Conservation (phyloP, 768 basidiomycete genomes). For the Lentinula edodes region DNA sequence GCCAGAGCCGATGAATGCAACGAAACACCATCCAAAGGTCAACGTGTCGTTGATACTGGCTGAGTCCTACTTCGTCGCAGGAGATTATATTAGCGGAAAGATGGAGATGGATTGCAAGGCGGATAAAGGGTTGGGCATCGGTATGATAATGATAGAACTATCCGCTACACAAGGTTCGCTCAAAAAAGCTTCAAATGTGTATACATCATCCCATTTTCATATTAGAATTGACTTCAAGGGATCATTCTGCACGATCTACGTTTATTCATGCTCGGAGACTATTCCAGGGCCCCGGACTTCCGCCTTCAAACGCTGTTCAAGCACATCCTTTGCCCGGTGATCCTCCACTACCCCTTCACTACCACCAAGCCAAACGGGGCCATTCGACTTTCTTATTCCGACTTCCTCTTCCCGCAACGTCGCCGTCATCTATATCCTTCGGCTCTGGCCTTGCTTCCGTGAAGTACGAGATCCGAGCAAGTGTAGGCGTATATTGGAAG, state of each 20-base stretch:
- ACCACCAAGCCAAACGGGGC: slow-evolving; percentile 72
- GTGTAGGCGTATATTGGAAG: slow-evolving; percentile 70
- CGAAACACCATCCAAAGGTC: slow-evolving; percentile 74
- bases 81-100: slow-evolving; percentile 62
- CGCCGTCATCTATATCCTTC: slow-evolving; percentile 69
- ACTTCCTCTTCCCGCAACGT: slow-evolving; percentile 62
- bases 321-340: slow-evolving; percentile 54
- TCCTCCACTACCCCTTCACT: slow-evolving; percentile 54
- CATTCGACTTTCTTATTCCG: slow-evolving; percentile 75
- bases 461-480: slow-evolving; percentile 69
- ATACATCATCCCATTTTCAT: background rate
- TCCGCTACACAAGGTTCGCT: slow-evolving; percentile 63
- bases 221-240: slow-evolving; percentile 68
- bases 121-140: slow-evolving; percentile 69
- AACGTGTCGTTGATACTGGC: slow-evolving; percentile 59
- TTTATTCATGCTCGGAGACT: slow-evolving; percentile 66
- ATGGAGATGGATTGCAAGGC: slow-evolving; percentile 77
- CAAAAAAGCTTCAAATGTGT: background rate
- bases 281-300: slow-evolving; percentile 78
- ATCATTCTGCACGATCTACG: slow-evolving; percentile 75
- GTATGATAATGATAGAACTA: slow-evolving; percentile 73
- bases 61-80: slow-evolving; percentile 60
- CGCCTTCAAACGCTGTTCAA: slow-evolving; percentile 80
- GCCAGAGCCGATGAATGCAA: slow-evolving; percentile 74
- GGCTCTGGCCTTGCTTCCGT: slow-evolving; percentile 64